Percentiles rank a stretch among this genome's conserved stretches.
phyloP scores from a whole-genome alignment of 371 early-diverging fungal species.

The Entomophthora muscae region DNA sequence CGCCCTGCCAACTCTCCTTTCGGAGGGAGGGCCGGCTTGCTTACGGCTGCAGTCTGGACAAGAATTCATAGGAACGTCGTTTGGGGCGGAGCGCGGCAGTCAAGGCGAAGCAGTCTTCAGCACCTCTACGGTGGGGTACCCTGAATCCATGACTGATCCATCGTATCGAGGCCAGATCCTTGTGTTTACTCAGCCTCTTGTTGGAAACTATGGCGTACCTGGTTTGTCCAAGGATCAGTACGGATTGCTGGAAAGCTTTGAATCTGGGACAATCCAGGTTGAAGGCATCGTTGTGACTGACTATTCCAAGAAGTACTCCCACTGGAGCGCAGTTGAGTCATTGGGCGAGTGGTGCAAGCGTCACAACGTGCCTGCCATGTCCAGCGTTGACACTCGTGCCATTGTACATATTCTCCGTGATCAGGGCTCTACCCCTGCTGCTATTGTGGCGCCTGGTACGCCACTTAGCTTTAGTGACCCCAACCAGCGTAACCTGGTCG shows the following conservation, averaged over 20 bases:
- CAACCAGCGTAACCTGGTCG: constrained; percentile 59
- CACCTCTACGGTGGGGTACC: constrained; percentile 86
- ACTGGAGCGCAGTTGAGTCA: constrained; percentile 76
- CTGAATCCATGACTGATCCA: no score
- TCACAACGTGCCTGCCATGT: constrained; percentile 69
- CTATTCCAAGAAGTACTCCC: constrained; percentile 74
- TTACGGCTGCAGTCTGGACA: constrained; percentile 58
- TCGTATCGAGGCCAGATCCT: constrained; percentile 71
- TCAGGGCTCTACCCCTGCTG: constrained; percentile 66
- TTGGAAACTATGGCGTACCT: constrained; percentile 89
- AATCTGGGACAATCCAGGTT: constrained; percentile 67
- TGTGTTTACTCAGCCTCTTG: no score
- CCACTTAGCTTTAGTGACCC: constrained; percentile 48
- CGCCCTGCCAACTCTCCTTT: no score
- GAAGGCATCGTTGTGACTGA: constrained; percentile 73
- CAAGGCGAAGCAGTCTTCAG: constrained; percentile 76
- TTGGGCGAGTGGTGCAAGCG: constrained; percentile 76
- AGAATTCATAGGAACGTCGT: constrained; percentile 52
- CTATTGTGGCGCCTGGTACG: constrained; percentile 9
- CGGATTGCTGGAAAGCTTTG: constrained; percentile 71
- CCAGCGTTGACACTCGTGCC: constrained; percentile 89
- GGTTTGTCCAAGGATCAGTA: constrained; percentile 41
- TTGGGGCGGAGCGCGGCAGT: constrained; percentile 36
- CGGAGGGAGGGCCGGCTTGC: no score
- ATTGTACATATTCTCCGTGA: constrained; percentile 69